These are phyloP conservation scores for Salix brachista DNA, from an alignment of 345 rosid genomes.

Conservation along the genomic window DNA sequence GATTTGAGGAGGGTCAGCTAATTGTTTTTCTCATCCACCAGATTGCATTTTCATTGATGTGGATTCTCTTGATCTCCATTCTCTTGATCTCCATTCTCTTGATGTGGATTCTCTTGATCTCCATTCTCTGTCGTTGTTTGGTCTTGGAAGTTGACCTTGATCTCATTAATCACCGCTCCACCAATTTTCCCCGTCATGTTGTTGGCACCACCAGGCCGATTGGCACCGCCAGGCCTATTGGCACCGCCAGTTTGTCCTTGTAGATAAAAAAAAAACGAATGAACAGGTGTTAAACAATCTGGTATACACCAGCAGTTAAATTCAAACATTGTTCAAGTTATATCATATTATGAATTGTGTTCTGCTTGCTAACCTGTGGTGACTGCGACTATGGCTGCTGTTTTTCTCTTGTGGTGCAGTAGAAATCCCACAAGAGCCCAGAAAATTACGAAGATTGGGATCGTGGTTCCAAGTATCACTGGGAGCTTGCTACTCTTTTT, in stretches of 20 bases:
- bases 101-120: not conserved
- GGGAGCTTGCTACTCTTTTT: slow-evolving; percentile 35
- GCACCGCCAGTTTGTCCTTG: slow-evolving; percentile 18
- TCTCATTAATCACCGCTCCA: slow-evolving; percentile 15
- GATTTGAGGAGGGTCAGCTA: not conserved
- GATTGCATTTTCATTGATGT: not conserved
- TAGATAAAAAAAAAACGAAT: not conserved
- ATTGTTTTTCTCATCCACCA: not conserved
- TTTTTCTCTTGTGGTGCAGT: slow-evolving; percentile 32
- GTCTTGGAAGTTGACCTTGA: slow-evolving; percentile 17
- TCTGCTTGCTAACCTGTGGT: slow-evolving; percentile 10
- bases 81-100: not conserved
- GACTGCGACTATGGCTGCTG: slow-evolving; percentile 22
- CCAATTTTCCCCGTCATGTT: slow-evolving; percentile 2
- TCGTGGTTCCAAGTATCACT: slow-evolving; percentile 33
- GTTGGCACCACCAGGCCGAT: slow-evolving; percentile 8
- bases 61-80: not conserved
- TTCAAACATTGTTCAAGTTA: not conserved
- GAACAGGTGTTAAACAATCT: not conserved
- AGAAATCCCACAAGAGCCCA: slow-evolving; percentile 28
- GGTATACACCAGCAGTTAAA: no score
- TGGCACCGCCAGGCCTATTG: slow-evolving; percentile 12
- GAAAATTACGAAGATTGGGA: slow-evolving; percentile 33
- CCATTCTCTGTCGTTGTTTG: not conserved
- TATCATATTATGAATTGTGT: not conserved